Conservation (phyloP, 768 basidiomycete genomes). For the Tulasnella sp. region DNA sequence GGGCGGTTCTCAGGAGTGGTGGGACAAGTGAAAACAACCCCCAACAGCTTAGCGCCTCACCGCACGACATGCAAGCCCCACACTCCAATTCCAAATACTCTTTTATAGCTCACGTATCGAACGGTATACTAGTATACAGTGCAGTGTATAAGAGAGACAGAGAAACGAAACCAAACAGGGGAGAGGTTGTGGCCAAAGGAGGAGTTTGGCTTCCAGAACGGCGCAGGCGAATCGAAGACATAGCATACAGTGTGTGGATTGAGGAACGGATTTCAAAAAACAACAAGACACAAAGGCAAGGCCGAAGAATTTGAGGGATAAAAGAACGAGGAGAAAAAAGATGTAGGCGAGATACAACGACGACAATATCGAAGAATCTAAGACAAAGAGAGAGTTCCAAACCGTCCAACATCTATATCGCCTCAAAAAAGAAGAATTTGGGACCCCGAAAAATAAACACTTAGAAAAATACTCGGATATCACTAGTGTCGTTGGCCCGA, state of each 20-base stretch:
- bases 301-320: background rate
- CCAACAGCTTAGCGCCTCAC: background rate
- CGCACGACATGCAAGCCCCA: background rate
- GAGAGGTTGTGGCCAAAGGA: background rate
- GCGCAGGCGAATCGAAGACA: background rate
- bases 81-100: background rate
- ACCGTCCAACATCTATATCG: conserved; percentile 8
- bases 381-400: background rate
- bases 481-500: background rate
- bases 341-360: conserved; percentile 10
- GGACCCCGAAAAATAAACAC: background rate
- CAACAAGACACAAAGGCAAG: background rate
- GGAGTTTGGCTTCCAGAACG: background rate
- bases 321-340: conserved; percentile 2
- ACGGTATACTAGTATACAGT: background rate
- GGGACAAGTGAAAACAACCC: background rate
- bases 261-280: background rate
- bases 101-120: background rate
- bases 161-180: background rate
- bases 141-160: background rate
- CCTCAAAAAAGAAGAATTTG: background rate
- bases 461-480: background rate
- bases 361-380: conserved; percentile 10
- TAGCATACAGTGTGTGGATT: conserved; percentile 1
- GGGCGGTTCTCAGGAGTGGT: too few species aligned